Evolutionary conservation across 164 flowering plant species (phyloP).

Genomic region (Stephania japonica): DNA sequence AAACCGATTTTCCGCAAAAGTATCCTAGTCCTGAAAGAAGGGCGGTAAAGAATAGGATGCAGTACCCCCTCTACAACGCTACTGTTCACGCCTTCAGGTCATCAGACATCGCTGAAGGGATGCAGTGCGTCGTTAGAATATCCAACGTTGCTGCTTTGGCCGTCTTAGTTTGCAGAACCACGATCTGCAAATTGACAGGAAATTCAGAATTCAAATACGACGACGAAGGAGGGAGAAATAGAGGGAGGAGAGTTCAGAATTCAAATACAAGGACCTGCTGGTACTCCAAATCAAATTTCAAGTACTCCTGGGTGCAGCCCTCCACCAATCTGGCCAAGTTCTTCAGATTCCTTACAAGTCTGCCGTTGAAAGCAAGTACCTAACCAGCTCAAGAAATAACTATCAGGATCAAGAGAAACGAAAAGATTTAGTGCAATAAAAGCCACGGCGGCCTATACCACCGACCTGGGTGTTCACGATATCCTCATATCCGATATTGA

Average conservation of each 20-base stretch:
- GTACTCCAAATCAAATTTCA: conserved; percentile 77
- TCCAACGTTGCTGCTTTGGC: conserved; percentile 87
- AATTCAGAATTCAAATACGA: background rate
- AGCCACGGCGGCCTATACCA: background rate
- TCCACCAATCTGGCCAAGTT: conserved; percentile 82
- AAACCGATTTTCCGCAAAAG: background rate
- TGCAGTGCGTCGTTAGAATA: conserved; percentile 80
- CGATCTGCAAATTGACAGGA: conserved; percentile 46
- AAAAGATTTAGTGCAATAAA: background rate
- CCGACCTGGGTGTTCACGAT: conserved; percentile 87
- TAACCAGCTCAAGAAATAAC: conserved; percentile 16
- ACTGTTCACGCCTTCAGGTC: conserved; percentile 60
- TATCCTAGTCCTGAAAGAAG: background rate
- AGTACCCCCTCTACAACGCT: conserved; percentile 2
- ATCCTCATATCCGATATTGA: conserved; percentile 86
- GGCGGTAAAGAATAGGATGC: background rate
- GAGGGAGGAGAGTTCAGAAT: conserved; percentile 10
- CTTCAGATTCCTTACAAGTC: conserved; percentile 78
- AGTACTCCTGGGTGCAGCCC: conserved; percentile 58
- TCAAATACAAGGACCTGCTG: conserved; percentile 51
- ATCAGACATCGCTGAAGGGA: conserved; percentile 90
- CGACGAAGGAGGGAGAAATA: background rate
- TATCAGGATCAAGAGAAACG: background rate
- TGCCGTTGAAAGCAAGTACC: conserved; percentile 79
- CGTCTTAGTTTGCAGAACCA: conserved; percentile 62